A percentile compares a stretch with the other conserved stretches of the same genome.
Evolutionary conservation across 352 stramenopile genomes (phyloP).

Genomic region (Globisporangium iwayamae): DNA sequence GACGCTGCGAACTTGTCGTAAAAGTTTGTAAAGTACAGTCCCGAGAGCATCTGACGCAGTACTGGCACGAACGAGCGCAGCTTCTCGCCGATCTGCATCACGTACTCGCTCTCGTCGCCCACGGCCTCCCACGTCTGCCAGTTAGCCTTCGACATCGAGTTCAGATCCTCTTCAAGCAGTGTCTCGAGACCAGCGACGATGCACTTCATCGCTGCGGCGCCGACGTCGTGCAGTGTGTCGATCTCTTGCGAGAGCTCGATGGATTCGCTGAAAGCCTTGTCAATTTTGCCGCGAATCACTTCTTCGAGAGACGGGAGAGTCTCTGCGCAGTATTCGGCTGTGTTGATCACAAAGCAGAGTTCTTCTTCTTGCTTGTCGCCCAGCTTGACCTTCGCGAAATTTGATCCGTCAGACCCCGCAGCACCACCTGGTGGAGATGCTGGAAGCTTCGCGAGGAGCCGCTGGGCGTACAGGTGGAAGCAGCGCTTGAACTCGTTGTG

Average conservation of each 20-base stretch:
- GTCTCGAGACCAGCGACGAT: constrained; percentile 93
- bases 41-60: constrained; percentile 87
- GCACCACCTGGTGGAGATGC: constrained; percentile 15
- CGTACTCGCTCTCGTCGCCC: constrained; percentile 95
- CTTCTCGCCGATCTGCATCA: constrained; percentile 91
- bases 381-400: constrained; percentile 48
- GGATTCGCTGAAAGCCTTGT: constrained; percentile 89
- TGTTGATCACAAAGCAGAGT: constrained; percentile 98
- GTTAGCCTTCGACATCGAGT: constrained; percentile 89
- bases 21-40: constrained; percentile 96
- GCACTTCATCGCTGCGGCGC: constrained; percentile 92
- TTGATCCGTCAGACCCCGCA: constrained; percentile 9
- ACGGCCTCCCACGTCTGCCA: constrained; percentile 94
- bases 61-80: constrained; percentile 90
- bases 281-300: constrained; percentile 95
- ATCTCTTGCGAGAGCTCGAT: constrained; percentile 94
- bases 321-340: constrained; percentile 98
- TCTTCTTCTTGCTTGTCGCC: constrained; percentile 92
- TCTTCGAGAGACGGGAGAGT: constrained; percentile 95
- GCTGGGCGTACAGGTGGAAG: constrained; percentile 72
- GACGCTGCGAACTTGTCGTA: constrained; percentile 96
- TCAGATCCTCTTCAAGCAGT: constrained; percentile 88
- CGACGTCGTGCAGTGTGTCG: constrained; percentile 95
- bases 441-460: constrained; percentile 72
- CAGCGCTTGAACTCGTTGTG: constrained; percentile 92